phyloP scores from a whole-genome alignment of 352 stramenopile genomes.

The Phytophthora europaea region DNA sequence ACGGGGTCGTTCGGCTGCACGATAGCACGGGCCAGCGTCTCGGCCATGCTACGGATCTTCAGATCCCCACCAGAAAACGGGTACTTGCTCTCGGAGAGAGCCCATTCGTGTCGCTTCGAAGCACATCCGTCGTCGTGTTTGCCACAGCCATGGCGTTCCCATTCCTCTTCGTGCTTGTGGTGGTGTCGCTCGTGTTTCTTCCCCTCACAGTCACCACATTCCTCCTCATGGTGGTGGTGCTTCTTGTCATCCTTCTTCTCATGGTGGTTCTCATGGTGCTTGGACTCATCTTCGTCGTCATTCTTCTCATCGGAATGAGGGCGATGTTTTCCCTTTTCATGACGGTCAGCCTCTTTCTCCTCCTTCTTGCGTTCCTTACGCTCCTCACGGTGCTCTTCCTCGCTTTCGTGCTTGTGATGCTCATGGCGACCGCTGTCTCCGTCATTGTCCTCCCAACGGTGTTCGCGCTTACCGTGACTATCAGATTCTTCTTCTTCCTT shows the following conservation, averaged over 20 bases:
- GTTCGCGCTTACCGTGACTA: constrained; percentile 7
- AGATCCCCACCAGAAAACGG: constrained; percentile 39
- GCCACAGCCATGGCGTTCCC: constrained; percentile 16
- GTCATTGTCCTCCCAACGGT: constrained; percentile 13
- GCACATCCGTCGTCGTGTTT: constrained; percentile 16
- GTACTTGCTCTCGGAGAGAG: constrained; percentile 20
- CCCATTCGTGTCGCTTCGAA: constrained; percentile 17
- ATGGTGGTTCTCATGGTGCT: neutral
- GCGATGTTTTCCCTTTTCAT: constrained; percentile 4
- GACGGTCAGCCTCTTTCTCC: constrained; percentile 7
- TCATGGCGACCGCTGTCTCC: constrained; percentile 1
- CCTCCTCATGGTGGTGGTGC: constrained; percentile 17
- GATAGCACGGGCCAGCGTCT: constrained; percentile 39
- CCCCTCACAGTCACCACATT: constrained; percentile 15
- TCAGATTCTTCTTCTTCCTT: constrained; percentile 1
- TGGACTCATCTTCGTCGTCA: neutral
- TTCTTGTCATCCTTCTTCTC: neutral
- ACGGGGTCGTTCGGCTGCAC: constrained; percentile 28
- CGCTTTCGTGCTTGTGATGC: neutral
- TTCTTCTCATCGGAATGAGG: constrained; percentile 8
- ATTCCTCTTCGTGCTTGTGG: constrained; percentile 27
- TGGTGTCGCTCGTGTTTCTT: constrained; percentile 21
- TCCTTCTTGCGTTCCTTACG: constrained; percentile 17
- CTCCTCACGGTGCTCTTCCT: constrained; percentile 12
- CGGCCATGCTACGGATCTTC: constrained; percentile 34